Base-by-base conservation (phyloP, 805 yeast genomes). In the Zygosaccharomyces pseudorouxii region DNA sequence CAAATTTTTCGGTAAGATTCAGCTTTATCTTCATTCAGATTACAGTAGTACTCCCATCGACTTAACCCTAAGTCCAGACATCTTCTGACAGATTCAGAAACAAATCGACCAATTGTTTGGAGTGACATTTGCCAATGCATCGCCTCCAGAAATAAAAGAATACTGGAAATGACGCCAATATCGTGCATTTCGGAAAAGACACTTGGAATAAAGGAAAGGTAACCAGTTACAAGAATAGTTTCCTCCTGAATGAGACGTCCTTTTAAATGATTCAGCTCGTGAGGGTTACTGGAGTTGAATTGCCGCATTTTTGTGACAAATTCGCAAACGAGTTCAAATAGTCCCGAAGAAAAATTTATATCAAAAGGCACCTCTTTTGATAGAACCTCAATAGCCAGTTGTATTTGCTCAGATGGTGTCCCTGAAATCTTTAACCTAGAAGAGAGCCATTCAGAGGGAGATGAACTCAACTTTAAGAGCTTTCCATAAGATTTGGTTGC, bases 31-130 rank as follows among this genome's bases (percentile, higher is more conserved):
- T 55, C 57, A 4, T 38, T 35, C 8, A 45, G 10, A 5, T 36
- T 39, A 8, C 52, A 30, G n/a, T 56, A 50, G 35, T 48, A 55
- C 25, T 56, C 57, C 60, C 60, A 56, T 27, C 60, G 33, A 38
- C 47, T 48, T 5, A 53, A 37, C 7, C 53, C 50, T 12, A 40
- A 33, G 19, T 50, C 50, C 3, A 42, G 25, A 18, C 46, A 6
- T 36, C 42, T 19, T 23, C 54, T 39, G 27, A 40, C 44, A n/a
- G 28, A 31, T 11, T 10, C 25, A 48, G 41, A 20, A 22, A 46
- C 42, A 19, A 44, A 11, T 18, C 14, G 38, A n/a, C 51, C 55
- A 19, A 45, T 6, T 10, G 31, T 29, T 20, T 12, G 25, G 12
- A 29, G 12, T 23, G 48, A 51, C 8, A 38, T 38, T 1, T 16